These are phyloP conservation scores for Cladosporium sp. DNA, from an alignment of 2,329 filamentous ascomycete genomes.

Conservation along the genomic window DNA sequence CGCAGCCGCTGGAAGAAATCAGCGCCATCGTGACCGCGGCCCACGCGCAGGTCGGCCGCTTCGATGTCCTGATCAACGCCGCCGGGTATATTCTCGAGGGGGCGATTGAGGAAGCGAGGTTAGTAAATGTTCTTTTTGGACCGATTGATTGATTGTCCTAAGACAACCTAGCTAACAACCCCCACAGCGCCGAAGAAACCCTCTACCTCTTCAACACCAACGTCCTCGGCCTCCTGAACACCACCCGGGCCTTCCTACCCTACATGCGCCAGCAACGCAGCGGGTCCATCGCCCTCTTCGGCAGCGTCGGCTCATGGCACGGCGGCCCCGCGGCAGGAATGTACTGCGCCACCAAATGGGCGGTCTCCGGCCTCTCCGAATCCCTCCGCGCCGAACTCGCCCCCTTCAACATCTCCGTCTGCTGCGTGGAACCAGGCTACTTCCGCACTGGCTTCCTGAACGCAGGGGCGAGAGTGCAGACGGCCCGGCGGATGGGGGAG, in stretches of 20 bases:
- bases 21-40: conserved; percentile 33
- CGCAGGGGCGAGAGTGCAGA: conserved; percentile 16
- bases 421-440: conserved; percentile 49
- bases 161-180: too few relatives aligned
- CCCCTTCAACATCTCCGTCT: conserved; percentile 38
- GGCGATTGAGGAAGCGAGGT: conserved; percentile 19
- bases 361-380: conserved; percentile 44
- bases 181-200: conserved; percentile 16
- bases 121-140: not conserved
- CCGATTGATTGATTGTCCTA: too few relatives aligned
- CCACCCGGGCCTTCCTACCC: conserved; percentile 21
- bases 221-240: conserved; percentile 21
- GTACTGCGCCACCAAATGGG: conserved; percentile 46
- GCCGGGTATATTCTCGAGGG: conserved; percentile 20
- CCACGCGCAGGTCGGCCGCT: conserved; percentile 31
- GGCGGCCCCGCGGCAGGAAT: conserved; percentile 33
- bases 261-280: conserved; percentile 20
- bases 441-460: conserved; percentile 51
- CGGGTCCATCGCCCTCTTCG: conserved; percentile 32
- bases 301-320: conserved; percentile 45
- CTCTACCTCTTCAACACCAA: conserved; percentile 21
- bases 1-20: conserved; percentile 35
- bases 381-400: conserved; percentile 42
- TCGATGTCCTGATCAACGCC: conserved; percentile 40
- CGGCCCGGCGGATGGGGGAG: conserved; percentile 19